Percentiles rank a stretch among this genome's conserved stretches.
These are phyloP conservation scores for Eucalyptus viminalis DNA, from an alignment of 345 rosid species.

Conservation along the genomic window DNA sequence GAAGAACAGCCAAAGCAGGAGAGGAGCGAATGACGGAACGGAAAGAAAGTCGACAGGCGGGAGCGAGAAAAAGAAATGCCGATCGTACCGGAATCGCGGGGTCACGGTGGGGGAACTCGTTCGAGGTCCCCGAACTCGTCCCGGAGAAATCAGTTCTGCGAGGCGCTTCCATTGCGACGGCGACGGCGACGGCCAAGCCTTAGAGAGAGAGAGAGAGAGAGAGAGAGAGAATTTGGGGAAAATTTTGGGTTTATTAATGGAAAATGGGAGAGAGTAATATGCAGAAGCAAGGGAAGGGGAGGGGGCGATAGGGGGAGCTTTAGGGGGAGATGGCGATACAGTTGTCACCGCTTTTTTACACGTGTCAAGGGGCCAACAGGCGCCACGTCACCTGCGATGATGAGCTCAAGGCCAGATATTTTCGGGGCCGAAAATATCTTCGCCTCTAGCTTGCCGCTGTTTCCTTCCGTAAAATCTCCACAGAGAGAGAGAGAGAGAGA, in stretches of 20 bases:
- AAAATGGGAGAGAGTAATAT: not conserved
- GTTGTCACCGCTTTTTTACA: conserved; percentile 56
- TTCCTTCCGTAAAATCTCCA: not conserved
- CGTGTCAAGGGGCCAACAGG: conserved; percentile 21
- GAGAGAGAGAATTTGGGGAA: not conserved
- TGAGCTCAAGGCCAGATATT: conserved; percentile 21
- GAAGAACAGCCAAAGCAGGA: not conserved
- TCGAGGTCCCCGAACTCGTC: not conserved
- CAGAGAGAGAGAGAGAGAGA: not conserved
- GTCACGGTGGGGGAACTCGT: not conserved
- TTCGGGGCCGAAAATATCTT: conserved; percentile 29
- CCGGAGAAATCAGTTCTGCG: not conserved
- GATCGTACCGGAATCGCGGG: not conserved
- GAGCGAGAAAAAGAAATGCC: not conserved
- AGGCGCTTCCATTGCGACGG: not conserved
- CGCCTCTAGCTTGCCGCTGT: not conserved
- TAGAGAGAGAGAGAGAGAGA: not conserved
- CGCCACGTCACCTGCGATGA: conserved; percentile 36
- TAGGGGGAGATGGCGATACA: conserved; percentile 13
- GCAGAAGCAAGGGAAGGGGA: not conserved
- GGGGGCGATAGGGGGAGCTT: not conserved
- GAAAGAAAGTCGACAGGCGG: not conserved
- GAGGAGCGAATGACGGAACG: not conserved
- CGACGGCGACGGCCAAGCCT: not conserved
- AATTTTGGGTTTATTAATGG: not conserved